A percentile compares a stretch with the other conserved stretches of the same genome.
Conservation (phyloP, 371 early-diverging fungal genomes). For the Lichtheimia corymbifera region DNA sequence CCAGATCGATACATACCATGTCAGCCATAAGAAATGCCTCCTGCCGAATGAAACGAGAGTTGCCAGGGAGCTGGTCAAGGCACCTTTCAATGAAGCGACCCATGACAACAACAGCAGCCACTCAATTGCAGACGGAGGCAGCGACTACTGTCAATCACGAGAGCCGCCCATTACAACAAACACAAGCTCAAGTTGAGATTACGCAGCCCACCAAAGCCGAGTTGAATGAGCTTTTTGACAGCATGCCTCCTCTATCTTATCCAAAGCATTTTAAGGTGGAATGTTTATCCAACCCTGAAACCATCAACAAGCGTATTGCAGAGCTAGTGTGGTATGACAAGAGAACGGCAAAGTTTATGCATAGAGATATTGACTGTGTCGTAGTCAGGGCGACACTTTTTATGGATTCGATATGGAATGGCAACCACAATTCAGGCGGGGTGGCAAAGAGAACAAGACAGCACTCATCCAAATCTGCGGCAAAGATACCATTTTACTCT, state of each 20-base stretch:
- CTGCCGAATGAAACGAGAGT: too few species aligned
- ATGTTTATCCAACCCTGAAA: constrained; percentile 11
- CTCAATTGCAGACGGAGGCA: too few species aligned
- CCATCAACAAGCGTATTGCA: constrained; percentile 12
- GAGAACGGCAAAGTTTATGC: not conserved
- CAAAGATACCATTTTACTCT: constrained; percentile 37
- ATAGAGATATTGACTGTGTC: not conserved
- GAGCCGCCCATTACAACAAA: too few species aligned
- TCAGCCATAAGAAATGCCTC: too few species aligned
- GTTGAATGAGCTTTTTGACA: too few species aligned
- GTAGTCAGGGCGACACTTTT: constrained; percentile 15
- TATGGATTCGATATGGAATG: constrained; percentile 66
- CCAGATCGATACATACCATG: too few species aligned
- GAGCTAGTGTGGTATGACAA: constrained; percentile 13
- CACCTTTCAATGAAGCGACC: too few species aligned
- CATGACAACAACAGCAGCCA: too few species aligned
- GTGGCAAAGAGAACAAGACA: constrained; percentile 37
- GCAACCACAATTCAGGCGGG: constrained; percentile 43
- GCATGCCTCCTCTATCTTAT: not conserved
- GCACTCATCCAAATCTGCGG: constrained; percentile 58
- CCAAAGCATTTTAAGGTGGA: constrained; percentile 25
- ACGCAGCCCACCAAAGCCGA: too few species aligned
- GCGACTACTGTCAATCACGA: too few species aligned
- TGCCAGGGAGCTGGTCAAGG: too few species aligned
- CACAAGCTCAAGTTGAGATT: too few species aligned